Percentiles rank a stretch among this genome's conserved stretches.
These are phyloP conservation scores for Mycogone perniciosa DNA, from an alignment of 2,329 filamentous ascomycete genomes.

Conservation along the genomic window DNA sequence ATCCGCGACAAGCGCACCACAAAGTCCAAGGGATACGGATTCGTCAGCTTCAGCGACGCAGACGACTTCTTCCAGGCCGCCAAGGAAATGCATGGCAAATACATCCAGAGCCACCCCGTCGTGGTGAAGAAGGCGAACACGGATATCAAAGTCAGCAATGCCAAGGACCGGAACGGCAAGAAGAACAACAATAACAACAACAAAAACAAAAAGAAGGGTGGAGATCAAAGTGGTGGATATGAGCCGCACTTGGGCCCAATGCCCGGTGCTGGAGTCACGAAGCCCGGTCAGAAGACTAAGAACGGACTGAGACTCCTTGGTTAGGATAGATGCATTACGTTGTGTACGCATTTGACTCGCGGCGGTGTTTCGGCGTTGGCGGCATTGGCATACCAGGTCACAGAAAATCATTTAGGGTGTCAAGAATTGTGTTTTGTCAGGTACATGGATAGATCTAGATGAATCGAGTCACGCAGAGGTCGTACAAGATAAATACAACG, in stretches of 20 bases:
- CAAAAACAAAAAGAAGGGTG: constrained; percentile 23
- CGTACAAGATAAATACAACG: not conserved
- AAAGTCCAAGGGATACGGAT: constrained; percentile 94
- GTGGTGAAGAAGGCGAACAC: constrained; percentile 82
- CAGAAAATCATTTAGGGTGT: not conserved
- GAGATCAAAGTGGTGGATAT: constrained; percentile 28
- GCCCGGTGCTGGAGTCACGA: constrained; percentile 48
- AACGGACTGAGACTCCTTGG: constrained; percentile 56
- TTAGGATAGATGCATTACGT: constrained; percentile 25
- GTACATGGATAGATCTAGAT: too few relatives aligned
- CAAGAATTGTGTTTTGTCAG: too few relatives aligned
- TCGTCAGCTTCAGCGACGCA: constrained; percentile 90
- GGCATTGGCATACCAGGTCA: constrained; percentile 2
- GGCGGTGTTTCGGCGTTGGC: constrained; percentile 5
- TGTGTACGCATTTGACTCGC: not conserved
- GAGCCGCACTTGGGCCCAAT: constrained; percentile 47
- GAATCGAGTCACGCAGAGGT: too few relatives aligned
- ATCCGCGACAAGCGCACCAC: constrained; percentile 92
- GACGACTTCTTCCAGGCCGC: constrained; percentile 96
- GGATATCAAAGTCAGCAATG: constrained; percentile 74
- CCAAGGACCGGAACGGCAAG: constrained; percentile 45
- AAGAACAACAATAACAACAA: constrained; percentile 34
- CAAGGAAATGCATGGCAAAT: constrained; percentile 98
- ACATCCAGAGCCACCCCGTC: constrained; percentile 95
- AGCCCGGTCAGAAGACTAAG: constrained; percentile 62